Percentiles rank a stretch among this genome's conserved stretches.
Conservation (phyloP, 1,139 yeast species). For the Suhomyces terraborum region DNA sequence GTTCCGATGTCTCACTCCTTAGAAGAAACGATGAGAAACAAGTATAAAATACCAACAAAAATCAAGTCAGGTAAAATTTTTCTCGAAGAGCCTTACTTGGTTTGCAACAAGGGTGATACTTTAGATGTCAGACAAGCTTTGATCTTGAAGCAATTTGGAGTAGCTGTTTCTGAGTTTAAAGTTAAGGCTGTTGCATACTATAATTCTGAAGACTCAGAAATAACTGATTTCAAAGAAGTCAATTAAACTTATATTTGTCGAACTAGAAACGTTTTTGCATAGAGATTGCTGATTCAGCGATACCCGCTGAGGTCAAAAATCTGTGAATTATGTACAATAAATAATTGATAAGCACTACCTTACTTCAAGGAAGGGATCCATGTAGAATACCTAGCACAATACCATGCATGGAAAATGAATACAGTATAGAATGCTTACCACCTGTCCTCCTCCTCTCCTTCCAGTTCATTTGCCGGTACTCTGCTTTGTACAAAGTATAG, state of each 20-base stretch:
- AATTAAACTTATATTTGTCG: slow-evolving; percentile 1
- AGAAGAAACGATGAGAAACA: slow-evolving; percentile 88
- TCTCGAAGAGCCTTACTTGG: slow-evolving; percentile 72
- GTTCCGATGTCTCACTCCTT: slow-evolving; percentile 95
- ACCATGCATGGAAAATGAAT: neutral
- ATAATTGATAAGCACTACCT: neutral
- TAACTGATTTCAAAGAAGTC: slow-evolving; percentile 25
- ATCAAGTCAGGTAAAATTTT: slow-evolving; percentile 86
- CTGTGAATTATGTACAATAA: slow-evolving; percentile 12
- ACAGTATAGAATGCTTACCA: too few relatives aligned
- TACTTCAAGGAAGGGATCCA: neutral
- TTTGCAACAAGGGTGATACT: slow-evolving; percentile 76
- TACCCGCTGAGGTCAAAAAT: neutral
- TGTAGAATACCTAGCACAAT: neutral
- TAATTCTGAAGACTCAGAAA: slow-evolving; percentile 52
- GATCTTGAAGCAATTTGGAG: slow-evolving; percentile 90
- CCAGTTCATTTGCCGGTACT: slow-evolving; percentile 16
- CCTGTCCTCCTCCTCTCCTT: slow-evolving; percentile 12
- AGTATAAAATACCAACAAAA: slow-evolving; percentile 87
- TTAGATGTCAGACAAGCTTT: slow-evolving; percentile 91
- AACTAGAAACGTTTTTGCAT: slow-evolving; percentile 5
- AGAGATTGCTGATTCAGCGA: neutral
- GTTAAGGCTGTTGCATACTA: slow-evolving; percentile 78
- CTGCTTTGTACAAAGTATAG: slow-evolving; percentile 77
- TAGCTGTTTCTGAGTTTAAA: slow-evolving; percentile 89